Percentiles rank a stretch among this genome's conserved stretches.
Conservation (phyloP, 768 basidiomycete species). For the Trametes punicea region DNA sequence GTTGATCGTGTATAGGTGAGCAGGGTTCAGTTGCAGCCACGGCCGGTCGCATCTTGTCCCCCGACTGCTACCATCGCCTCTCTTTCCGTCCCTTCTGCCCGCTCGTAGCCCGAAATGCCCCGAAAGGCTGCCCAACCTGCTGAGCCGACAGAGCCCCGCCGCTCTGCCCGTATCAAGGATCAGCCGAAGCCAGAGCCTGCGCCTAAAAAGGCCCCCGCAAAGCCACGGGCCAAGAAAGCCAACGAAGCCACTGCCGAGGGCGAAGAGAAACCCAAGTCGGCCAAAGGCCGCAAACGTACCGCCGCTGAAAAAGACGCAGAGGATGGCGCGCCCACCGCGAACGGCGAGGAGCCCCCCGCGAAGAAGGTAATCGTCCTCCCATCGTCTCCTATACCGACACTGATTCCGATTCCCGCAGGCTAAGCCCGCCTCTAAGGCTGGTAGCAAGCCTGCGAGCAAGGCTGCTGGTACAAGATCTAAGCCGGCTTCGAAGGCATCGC, state of each 20-base stretch:
- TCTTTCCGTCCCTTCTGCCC: constrained; percentile 6
- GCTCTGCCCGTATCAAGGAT: constrained; percentile 74
- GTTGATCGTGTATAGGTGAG: constrained; percentile 31
- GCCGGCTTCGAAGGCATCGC: constrained; percentile 33
- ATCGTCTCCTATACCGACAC: neutral
- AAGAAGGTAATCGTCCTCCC: constrained; percentile 53
- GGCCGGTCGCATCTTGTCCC: constrained; percentile 22
- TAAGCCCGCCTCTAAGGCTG: constrained; percentile 40
- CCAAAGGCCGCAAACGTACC: constrained; percentile 54
- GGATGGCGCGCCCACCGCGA: constrained; percentile 36
- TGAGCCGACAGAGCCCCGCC: constrained; percentile 55
- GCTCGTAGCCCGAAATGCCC: constrained; percentile 46
- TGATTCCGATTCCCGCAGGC: constrained; percentile 30
- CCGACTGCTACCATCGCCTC: constrained; percentile 22
- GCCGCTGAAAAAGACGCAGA: constrained; percentile 40
- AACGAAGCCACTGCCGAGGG: constrained; percentile 34
- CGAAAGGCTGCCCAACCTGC: constrained; percentile 60
- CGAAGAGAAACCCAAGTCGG: constrained; percentile 37
- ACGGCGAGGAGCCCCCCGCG: constrained; percentile 47
- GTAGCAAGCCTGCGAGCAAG: constrained; percentile 34
- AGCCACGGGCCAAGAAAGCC: constrained; percentile 52
- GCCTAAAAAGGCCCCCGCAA: constrained; percentile 59
- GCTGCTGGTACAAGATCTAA: constrained; percentile 30
- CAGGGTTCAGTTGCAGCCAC: constrained; percentile 24
- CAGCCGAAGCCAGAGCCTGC: constrained; percentile 52